Evolutionary conservation across 208 protist species (phyloP).

Genomic region (Acanthamoeba lenticulata): DNA sequence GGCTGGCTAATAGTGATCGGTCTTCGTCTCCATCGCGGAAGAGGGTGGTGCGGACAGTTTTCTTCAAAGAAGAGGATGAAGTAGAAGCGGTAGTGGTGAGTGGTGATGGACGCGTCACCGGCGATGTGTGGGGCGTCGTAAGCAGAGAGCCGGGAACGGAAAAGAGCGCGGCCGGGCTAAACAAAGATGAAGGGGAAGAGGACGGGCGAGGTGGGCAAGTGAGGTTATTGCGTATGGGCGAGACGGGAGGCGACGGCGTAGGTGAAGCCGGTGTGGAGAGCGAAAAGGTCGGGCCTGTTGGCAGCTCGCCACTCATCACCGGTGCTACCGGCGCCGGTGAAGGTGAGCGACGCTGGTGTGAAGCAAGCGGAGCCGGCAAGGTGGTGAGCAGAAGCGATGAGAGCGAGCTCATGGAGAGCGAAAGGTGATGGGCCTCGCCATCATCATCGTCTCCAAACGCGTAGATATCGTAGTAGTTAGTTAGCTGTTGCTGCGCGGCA

Average conservation of each 20-base stretch:
- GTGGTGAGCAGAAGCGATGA: neutral
- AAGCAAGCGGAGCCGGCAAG: neutral
- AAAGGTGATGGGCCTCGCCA: neutral
- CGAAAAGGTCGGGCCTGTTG: neutral
- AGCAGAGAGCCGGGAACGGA: too few species aligned
- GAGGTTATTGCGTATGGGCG: neutral
- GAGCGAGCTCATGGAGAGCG: neutral
- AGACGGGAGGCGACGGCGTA: neutral
- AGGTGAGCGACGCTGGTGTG: neutral
- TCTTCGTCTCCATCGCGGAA: too few species aligned
- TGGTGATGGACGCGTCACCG: too few species aligned
- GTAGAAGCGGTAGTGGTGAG: too few species aligned
- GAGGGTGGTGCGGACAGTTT: too few species aligned
- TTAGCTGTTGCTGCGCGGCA: neutral
- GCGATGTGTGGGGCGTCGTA: too few species aligned
- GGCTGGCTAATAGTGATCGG: too few species aligned
- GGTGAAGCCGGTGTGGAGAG: neutral
- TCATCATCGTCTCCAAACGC: neutral
- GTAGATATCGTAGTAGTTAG: conserved; percentile 20
- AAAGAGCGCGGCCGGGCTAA: neutral
- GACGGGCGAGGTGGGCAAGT: neutral
- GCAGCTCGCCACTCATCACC: too few species aligned
- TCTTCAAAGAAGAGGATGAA: too few species aligned
- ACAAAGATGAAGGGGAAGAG: neutral
- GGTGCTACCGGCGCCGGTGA: neutral